phyloP scores from a whole-genome alignment of 1,284 basidiomycete species.

The Moesziomyces parantarcticus region DNA sequence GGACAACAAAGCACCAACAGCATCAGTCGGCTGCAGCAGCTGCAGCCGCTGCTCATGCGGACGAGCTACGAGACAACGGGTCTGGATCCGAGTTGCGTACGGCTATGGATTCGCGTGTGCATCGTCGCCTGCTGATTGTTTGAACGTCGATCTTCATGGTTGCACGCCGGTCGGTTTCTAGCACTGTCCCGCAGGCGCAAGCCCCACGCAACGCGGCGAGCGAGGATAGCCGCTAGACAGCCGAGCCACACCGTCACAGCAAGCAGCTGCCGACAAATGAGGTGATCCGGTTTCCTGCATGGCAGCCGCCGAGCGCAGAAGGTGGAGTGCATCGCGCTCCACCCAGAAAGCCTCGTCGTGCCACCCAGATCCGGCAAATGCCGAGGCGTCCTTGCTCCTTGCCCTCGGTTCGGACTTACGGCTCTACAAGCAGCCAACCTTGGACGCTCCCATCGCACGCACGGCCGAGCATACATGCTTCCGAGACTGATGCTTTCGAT shows the following conservation, averaged over 20 bases:
- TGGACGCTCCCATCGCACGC: too few relatives aligned
- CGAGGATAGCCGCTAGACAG: neutral
- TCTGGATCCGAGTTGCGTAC: neutral
- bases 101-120: slow-evolving; percentile 3
- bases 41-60: neutral
- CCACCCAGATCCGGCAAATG: slow-evolving; percentile 25
- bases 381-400: slow-evolving; percentile 2
- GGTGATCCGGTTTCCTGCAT: neutral
- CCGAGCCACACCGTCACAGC: neutral
- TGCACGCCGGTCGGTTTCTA: too few relatives aligned
- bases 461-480: too few relatives aligned
- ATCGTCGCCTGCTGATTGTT: neutral
- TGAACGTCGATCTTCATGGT: neutral
- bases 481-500: too few relatives aligned
- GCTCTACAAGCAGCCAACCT: too few relatives aligned
- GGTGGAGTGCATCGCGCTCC: neutral
- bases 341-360: slow-evolving; percentile 10
- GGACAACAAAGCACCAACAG: neutral
- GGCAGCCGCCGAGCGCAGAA: neutral
- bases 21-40: neutral
- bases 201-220: neutral
- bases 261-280: neutral
- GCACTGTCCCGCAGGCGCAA: neutral
- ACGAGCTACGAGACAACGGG: neutral
- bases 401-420: neutral